phyloP scores from a whole-genome alignment of 2,329 filamentous ascomycete species.

The Macroventuria anomochaeta region DNA sequence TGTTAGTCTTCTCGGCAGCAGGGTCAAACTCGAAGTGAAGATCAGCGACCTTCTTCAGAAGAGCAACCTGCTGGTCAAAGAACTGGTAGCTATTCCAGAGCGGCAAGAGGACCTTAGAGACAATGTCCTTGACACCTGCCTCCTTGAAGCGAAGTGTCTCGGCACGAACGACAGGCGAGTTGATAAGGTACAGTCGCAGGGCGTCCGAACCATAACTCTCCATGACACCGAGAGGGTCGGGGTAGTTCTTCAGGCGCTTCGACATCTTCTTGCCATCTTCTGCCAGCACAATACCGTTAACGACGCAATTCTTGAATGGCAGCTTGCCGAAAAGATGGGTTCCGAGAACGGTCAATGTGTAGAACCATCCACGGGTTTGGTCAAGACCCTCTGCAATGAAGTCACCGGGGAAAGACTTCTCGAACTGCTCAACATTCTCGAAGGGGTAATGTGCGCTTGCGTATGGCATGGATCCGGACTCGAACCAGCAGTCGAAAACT shows the following conservation, averaged over 20 bases:
- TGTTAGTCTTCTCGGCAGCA: conserved; percentile 74
- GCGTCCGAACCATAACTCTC: conserved; percentile 90
- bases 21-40: conserved; percentile 82
- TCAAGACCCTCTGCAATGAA: conserved; percentile 94
- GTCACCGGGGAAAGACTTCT: conserved; percentile 84
- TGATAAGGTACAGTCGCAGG: conserved; percentile 92
- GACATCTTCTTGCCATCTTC: conserved; percentile 99
- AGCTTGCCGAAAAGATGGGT: conserved; percentile 84
- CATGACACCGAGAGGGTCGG: conserved; percentile 83
- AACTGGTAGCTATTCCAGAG: conserved; percentile 98
- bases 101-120: conserved; percentile 87
- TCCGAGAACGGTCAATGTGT: conserved; percentile 86
- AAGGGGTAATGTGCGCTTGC: conserved; percentile 91
- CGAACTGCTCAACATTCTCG: conserved; percentile 81
- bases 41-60: conserved; percentile 84
- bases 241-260: conserved; percentile 95
- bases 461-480: conserved; percentile 95
- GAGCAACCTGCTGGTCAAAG: conserved; percentile 84
- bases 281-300: conserved; percentile 91
- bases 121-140: conserved; percentile 89
- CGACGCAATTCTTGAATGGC: conserved; percentile 95
- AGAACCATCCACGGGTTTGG: conserved; percentile 97
- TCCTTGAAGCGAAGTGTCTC: conserved; percentile 93
- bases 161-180: conserved; percentile 91
- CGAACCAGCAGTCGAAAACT: conserved; percentile 97